A percentile compares a stretch with the other conserved stretches of the same genome.
Evolutionary conservation across 768 basidiomycete species (phyloP).

Genomic region (Leccinellum rugosiceps): DNA sequence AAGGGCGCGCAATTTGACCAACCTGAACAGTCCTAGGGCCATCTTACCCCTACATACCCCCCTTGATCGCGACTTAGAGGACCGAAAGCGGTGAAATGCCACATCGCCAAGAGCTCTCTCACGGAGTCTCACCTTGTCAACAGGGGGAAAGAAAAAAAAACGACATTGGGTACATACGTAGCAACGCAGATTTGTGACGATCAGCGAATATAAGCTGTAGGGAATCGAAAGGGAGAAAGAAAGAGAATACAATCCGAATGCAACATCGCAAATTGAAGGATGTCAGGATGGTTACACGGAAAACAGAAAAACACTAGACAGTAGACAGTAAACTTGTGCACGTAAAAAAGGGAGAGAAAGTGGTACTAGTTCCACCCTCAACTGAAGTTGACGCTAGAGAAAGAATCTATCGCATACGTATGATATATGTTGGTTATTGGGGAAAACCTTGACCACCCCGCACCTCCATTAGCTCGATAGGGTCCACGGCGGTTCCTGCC

Average conservation of each 20-base stretch:
- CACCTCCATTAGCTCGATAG: not conserved
- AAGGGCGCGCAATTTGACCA: too few species aligned
- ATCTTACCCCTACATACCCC: too few species aligned
- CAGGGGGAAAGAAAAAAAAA: too few species aligned
- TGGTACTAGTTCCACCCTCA: too few species aligned
- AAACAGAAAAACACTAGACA: not conserved
- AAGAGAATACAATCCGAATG: not conserved
- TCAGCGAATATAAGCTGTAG: not conserved
- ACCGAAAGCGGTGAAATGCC: too few species aligned
- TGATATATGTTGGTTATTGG: not conserved
- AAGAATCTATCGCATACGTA: too few species aligned
- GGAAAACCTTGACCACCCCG: not conserved
- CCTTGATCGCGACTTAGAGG: too few species aligned
- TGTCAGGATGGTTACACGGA: not conserved
- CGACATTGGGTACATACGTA: not conserved
- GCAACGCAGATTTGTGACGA: not conserved
- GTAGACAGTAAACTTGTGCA: not conserved
- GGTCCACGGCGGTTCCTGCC: not conserved
- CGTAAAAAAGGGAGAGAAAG: too few species aligned
- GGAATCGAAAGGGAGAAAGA: not conserved
- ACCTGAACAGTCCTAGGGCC: too few species aligned
- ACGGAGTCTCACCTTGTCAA: too few species aligned
- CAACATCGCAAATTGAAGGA: not conserved
- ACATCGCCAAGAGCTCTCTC: too few species aligned
- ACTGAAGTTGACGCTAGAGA: too few species aligned